Evolutionary conservation across 345 rosid species (phyloP), one percentile per base, ranked within the genome.

Genomic region (Garcia nutans): DNA sequence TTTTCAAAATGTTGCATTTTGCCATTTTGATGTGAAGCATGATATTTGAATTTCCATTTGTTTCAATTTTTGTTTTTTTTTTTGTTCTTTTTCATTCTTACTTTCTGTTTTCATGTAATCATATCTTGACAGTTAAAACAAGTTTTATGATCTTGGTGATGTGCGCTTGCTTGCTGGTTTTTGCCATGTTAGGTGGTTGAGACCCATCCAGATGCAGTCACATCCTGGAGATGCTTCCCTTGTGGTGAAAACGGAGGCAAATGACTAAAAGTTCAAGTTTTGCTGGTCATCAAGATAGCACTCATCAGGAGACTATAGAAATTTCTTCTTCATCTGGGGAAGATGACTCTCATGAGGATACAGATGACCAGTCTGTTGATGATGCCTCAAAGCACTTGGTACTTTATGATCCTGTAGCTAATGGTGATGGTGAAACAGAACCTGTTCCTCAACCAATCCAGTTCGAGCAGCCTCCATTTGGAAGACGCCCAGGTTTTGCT

Each of bases 371-470:
- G 44, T 65, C 65, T 24, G 73, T 80, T 52, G 88, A 72, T n/a
- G 75, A 83, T 79, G 49, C 76, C 70, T 81, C 84, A 24, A 90
- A 91, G 63, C 91, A 91, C 70, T 62, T 92, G 82, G 95, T 91
- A 73, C 79, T 88, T 68, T 94, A 89, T 82, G 87, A 88, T 65
- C 84, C 93, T 20, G 62, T 73, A 52, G 81, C 77, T 13, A 86
- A 83, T 73, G 82, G 86, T 24, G 65, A 41, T 15, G 77, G 77
- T 68, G 83, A 75, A 74, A 74, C 70, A 61, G 87, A 67, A 57
- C 76, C 87, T 56, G 68, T 57, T 58, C 76, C 78, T 54, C 71
- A 71, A 70, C 82, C 89, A 41, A 54, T 59, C 33, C 71, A 31
- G 78, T 70, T 68, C 81, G 80, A 63, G 44, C 81, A 74, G 68